Evolutionary conservation across 169 alveolate species (phyloP).

Genomic region (Plasmodium berghei): DNA sequence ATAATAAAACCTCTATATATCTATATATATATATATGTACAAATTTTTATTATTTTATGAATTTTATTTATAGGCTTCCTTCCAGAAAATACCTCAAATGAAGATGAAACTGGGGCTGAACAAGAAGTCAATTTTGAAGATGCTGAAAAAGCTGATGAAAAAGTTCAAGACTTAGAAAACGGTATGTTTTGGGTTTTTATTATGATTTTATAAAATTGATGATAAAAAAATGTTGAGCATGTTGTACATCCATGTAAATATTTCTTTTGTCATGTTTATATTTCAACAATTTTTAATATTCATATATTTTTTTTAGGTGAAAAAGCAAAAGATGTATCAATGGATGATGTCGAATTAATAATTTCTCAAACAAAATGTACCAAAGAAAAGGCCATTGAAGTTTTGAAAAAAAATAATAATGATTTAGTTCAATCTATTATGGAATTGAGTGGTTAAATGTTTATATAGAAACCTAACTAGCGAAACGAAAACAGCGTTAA

Average conservation of each 20-base stretch:
- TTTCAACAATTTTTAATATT: neutral
- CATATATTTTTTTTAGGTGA: conserved; percentile 62
- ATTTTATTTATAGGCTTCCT: conserved; percentile 20
- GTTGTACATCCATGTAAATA: neutral
- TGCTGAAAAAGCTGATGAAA: conserved; percentile 78
- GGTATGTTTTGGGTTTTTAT: conserved; percentile 20
- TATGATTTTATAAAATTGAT: neutral
- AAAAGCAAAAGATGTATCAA: conserved; percentile 78
- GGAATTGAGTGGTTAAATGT: conserved; percentile 79
- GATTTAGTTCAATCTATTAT: conserved; percentile 93
- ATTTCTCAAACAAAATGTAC: conserved; percentile 92
- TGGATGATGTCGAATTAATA: conserved; percentile 90
- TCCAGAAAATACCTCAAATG: conserved; percentile 24
- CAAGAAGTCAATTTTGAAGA: conserved; percentile 73
- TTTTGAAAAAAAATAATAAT: conserved; percentile 89
- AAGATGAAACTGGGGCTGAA: conserved; percentile 57
- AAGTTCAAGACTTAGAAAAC: conserved; percentile 80
- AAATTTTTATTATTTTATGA: neutral
- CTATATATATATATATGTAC: neutral
- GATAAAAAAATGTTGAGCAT: neutral
- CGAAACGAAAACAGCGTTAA: too few relatives aligned
- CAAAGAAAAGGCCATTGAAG: conserved; percentile 91
- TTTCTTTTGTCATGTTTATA: neutral
- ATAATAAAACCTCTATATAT: neutral
- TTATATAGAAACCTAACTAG: too few relatives aligned